Conservation (phyloP, 1,284 basidiomycete genomes). For the Ustilago tritici region DNA sequence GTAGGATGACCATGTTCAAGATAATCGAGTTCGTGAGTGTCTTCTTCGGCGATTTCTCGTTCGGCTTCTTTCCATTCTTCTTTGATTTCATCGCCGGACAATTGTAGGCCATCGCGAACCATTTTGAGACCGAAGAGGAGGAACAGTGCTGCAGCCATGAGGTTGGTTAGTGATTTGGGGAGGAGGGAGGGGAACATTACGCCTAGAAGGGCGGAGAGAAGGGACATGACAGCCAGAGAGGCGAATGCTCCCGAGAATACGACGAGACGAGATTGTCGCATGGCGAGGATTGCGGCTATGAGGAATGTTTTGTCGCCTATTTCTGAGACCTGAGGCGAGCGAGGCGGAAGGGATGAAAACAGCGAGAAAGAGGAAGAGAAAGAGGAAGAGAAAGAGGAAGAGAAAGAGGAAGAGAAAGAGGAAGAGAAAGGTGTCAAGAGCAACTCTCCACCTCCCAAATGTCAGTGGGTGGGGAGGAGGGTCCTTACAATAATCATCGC, state of each 20-base stretch:
- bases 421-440: not conserved
- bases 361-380: not conserved
- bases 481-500: constrained; percentile 52
- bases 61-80: constrained; percentile 82
- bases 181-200: constrained; percentile 65
- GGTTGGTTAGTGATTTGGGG: constrained; percentile 76
- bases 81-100: constrained; percentile 65
- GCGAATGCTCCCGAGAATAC: constrained; percentile 92
- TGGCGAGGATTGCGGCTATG: constrained; percentile 94
- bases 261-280: constrained; percentile 85
- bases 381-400: too few species aligned
- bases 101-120: constrained; percentile 54
- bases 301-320: constrained; percentile 97
- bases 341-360: not conserved
- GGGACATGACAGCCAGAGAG: constrained; percentile 85
- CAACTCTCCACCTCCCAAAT: not conserved
- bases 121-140: constrained; percentile 64
- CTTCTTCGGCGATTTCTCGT: constrained; percentile 78
- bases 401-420: not conserved
- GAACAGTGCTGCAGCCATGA: constrained; percentile 77
- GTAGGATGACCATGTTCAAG: constrained; percentile 41
- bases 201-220: constrained; percentile 65
- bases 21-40: constrained; percentile 78
- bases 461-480: not conserved
- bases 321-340: constrained; percentile 67